Conservation (phyloP, 768 basidiomycete genomes). For the Kwoniella europaea region DNA sequence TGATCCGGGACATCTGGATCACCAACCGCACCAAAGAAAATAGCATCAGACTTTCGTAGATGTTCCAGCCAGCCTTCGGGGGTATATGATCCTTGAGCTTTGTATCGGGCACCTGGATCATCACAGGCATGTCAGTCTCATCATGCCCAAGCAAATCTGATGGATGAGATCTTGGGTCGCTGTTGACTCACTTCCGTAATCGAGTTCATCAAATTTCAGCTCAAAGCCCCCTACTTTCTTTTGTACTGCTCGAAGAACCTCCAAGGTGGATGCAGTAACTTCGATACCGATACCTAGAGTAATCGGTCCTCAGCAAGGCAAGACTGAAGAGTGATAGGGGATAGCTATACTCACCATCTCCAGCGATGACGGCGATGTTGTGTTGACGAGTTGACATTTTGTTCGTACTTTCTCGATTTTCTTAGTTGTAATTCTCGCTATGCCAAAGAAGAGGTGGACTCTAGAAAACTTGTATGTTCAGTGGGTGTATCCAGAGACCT, state of each 20-base stretch:
- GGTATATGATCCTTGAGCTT: slow-evolving; percentile 63
- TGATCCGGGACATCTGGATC: slow-evolving; percentile 68
- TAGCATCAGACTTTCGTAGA: slow-evolving; percentile 47
- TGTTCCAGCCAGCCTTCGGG: slow-evolving; percentile 56
- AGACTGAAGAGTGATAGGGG: no score
- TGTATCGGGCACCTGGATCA: slow-evolving; percentile 54
- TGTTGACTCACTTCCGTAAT: slow-evolving; percentile 49
- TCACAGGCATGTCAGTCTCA: not conserved
- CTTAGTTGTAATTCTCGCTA: not conserved
- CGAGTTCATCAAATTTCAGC: slow-evolving; percentile 62
- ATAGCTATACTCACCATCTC: slow-evolving; percentile 24
- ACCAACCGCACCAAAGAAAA: slow-evolving; percentile 64
- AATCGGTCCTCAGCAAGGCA: not conserved
- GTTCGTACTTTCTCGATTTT: not conserved
- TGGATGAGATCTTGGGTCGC: no score
- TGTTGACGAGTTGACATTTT: slow-evolving; percentile 11
- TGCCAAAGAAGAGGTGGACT: no score
- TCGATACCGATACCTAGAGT: slow-evolving; percentile 63
- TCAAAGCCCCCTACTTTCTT: slow-evolving; percentile 57
- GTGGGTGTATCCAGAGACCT: no score
- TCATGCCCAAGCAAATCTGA: not conserved
- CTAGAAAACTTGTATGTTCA: no score
- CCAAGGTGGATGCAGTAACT: slow-evolving; percentile 58
- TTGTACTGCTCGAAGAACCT: slow-evolving; percentile 15
- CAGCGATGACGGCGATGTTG: slow-evolving; percentile 31